These are phyloP conservation scores for Penicillium sp. DNA, from an alignment of 2,329 filamentous ascomycete genomes.

Conservation along the genomic window DNA sequence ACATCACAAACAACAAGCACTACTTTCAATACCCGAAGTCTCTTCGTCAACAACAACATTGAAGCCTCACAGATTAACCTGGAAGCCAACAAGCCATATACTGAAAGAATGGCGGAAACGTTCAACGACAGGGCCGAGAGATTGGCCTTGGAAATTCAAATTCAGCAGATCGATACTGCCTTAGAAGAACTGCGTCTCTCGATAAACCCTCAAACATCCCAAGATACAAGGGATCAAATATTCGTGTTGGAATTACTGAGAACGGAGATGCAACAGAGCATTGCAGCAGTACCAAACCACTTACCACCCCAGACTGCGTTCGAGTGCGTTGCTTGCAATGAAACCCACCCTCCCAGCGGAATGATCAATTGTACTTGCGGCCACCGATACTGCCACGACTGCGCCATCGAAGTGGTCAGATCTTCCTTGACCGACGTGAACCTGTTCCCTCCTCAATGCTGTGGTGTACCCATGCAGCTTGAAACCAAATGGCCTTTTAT, in stretches of 20 bases:
- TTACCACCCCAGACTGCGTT: background rate
- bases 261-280: background rate
- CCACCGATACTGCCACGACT: background rate
- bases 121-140: background rate
- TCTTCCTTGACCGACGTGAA: background rate
- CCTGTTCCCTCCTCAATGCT: background rate
- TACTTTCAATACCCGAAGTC: too few species aligned
- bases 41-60: too few species aligned
- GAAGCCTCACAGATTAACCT: too few species aligned
- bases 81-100: background rate
- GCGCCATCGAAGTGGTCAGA: background rate
- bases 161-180: background rate
- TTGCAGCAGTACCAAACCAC: background rate
- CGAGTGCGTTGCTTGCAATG: background rate
- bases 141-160: background rate
- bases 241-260: background rate
- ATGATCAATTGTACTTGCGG: background rate
- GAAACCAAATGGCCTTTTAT: background rate
- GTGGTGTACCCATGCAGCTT: background rate
- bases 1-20: too few species aligned
- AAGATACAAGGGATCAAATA: background rate
- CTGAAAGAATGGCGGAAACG: background rate
- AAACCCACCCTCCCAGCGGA: background rate
- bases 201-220: background rate
- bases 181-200: too few species aligned